A percentile compares a stretch with the other conserved stretches of the same genome.
phyloP scores from a whole-genome alignment of 1,284 basidiomycete species.

The Rhizoctonia solani region DNA sequence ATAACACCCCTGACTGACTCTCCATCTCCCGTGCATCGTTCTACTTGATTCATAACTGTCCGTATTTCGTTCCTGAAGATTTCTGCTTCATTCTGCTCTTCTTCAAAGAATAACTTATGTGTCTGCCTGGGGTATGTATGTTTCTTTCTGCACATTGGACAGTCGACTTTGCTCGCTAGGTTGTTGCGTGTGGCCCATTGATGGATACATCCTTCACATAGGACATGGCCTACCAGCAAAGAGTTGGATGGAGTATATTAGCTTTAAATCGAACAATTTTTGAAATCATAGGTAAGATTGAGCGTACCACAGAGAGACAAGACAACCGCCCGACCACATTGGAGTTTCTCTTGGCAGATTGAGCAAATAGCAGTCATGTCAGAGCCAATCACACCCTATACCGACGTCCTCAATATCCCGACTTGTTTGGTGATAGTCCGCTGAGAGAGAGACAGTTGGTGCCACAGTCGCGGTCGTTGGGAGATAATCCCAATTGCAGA shows the following conservation, averaged over 20 bases:
- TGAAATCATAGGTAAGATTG: no score
- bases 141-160: constrained; percentile 29
- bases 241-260: not conserved
- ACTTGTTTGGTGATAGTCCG: no score
- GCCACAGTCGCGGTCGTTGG: not conserved
- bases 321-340: constrained; percentile 12
- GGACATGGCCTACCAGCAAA: constrained; percentile 20
- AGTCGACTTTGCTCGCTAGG: constrained; percentile 17
- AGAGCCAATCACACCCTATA: not conserved
- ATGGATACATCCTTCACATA: constrained; percentile 20
- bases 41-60: not conserved
- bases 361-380: constrained; percentile 29
- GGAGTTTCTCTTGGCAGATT: constrained; percentile 30
- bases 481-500: no score
- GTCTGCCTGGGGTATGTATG: constrained; percentile 29
- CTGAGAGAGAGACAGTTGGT: not conserved
- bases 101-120: constrained; percentile 29
- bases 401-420: no score
- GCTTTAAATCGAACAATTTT: not conserved
- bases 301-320: constrained; percentile 23
- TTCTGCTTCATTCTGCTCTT: constrained; percentile 24
- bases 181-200: constrained; percentile 27
- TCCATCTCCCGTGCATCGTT: constrained; percentile 3
- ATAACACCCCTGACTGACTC: not conserved
- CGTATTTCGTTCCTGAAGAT: constrained; percentile 15